Conservation (phyloP, 805 yeast genomes). For the Candida coleopterorum region DNA sequence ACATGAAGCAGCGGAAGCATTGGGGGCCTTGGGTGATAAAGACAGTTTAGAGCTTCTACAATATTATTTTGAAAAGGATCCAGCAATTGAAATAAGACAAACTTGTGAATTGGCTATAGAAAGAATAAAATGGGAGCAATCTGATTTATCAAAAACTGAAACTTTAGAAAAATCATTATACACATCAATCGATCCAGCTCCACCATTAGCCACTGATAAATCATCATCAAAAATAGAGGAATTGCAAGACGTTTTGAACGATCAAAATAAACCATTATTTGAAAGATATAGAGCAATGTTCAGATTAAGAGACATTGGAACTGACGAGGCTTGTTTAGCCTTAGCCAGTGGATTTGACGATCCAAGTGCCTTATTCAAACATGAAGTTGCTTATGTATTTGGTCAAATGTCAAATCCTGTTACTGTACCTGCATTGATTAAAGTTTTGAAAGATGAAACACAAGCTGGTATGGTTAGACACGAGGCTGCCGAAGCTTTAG, state of each 20-base stretch:
- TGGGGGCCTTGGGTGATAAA: constrained; percentile 89
- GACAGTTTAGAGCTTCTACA: constrained; percentile 64
- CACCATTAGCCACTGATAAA: constrained; percentile 71
- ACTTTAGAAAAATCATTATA: constrained; percentile 70
- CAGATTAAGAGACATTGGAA: constrained; percentile 90
- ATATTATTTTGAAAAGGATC: constrained; percentile 66
- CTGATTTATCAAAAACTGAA: constrained; percentile 63
- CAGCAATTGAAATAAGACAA: constrained; percentile 84
- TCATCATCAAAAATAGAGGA: constrained; percentile 55
- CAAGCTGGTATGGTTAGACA: constrained; percentile 99
- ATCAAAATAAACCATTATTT: constrained; percentile 74
- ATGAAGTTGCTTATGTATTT: constrained; percentile 96
- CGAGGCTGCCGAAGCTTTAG: constrained; percentile 98
- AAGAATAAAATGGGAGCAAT: constrained; percentile 88
- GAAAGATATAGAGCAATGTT: constrained; percentile 98
- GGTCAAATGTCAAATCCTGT: constrained; percentile 96
- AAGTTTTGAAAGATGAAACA: constrained; percentile 66
- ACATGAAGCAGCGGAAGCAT: constrained; percentile 98
- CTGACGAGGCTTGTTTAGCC: constrained; percentile 89
- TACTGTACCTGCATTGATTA: constrained; percentile 80
- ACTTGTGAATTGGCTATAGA: constrained; percentile 97
- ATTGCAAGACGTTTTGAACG: constrained; percentile 65
- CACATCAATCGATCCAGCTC: constrained; percentile 95
- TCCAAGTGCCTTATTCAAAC: constrained; percentile 90
- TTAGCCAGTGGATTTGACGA: constrained; percentile 87